Evolutionary conservation across 345 rosid genomes (phyloP), one percentile per base, ranked within the genome.

Genomic region (Euphorbia peplus): DNA sequence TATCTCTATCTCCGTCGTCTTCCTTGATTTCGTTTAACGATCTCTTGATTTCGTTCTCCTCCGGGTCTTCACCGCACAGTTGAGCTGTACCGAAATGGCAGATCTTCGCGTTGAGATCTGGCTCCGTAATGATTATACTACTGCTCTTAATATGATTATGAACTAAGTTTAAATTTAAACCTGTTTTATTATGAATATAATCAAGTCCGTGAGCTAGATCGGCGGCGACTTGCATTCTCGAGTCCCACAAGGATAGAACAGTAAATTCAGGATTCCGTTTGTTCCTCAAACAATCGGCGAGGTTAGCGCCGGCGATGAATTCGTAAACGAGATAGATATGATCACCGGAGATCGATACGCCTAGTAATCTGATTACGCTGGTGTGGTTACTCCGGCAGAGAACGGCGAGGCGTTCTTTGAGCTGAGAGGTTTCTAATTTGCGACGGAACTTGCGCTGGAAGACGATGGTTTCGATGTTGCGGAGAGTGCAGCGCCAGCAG

Each of bases 11-110:
- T n/a, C 24, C 62, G 1, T 28, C 70, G 41, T 39, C 54, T 29
- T 63, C 78, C 4, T 1, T 51, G 42, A 48, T 25, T 75, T 79
- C 83, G 4, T 8, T 18, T 16, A 71, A 75, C 56, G 75, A 81
- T 8, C 52, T 75, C n/a, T 64, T 32, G 0, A 3, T 26, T 63
- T 59, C 39, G 37, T 58, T 21, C 57, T 39, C 26, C 53, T 61
- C 93, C 22, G 73, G 83, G 6, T 74, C 73, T 73, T 91, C 98
- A 4, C 97, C 95, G 50, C 92, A 88, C 25, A 93, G 73, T 69
- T 86, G 92, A 37, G 97, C 92, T 7, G 97, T 73, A 1, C 97
- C 97, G 64, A 93, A 91, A 69, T 91, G 92, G 59, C 92, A 91
- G 68, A 93, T 81, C 80, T 78, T 89, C 3, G 87, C 97, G 50